Percentiles rank a stretch among this genome's conserved stretches.
phyloP scores from a whole-genome alignment of 192 early-diverging fungal genomes.

The Allomyces arbusculus region DNA sequence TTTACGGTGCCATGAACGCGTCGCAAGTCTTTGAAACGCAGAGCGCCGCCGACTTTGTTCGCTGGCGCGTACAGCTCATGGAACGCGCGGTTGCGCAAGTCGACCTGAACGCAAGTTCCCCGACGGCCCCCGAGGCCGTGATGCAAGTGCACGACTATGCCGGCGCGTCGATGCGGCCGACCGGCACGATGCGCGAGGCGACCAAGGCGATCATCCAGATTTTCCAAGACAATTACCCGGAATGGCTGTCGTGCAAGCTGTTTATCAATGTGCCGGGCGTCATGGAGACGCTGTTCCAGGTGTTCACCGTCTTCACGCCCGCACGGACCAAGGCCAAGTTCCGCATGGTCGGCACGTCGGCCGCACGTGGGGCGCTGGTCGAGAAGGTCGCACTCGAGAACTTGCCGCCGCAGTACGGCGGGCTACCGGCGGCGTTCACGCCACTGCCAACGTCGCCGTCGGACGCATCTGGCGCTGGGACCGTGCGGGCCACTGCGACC shows the following conservation, averaged over 20 bases:
- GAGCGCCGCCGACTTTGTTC: slow-evolving; percentile 6
- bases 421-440: neutral
- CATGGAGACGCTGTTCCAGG: slow-evolving; percentile 10
- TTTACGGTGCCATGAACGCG: slow-evolving; percentile 6
- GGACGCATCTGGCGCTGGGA: too few species aligned
- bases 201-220: slow-evolving; percentile 13
- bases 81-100: slow-evolving; percentile 13
- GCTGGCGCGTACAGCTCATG: slow-evolving; percentile 16
- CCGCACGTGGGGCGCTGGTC: neutral
- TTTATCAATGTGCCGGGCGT: slow-evolving; percentile 11
- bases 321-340: slow-evolving; percentile 12
- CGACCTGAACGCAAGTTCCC: slow-evolving; percentile 5
- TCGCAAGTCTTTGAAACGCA: slow-evolving; percentile 1
- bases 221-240: slow-evolving; percentile 17
- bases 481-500: too few species aligned
- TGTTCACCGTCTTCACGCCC: slow-evolving; percentile 6
- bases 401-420: slow-evolving; percentile 7
- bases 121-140: slow-evolving; percentile 1
- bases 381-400: slow-evolving; percentile 3
- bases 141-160: slow-evolving; percentile 10
- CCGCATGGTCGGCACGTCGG: slow-evolving; percentile 2
- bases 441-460: too few species aligned
- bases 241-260: slow-evolving; percentile 14
- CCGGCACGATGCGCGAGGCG: slow-evolving; percentile 9
- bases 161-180: slow-evolving; percentile 5